Evolutionary conservation across 495 filamentous ascomycete species (phyloP), one percentile per base, ranked within the genome.

Genomic region (Thermochaetoides thermophila): DNA sequence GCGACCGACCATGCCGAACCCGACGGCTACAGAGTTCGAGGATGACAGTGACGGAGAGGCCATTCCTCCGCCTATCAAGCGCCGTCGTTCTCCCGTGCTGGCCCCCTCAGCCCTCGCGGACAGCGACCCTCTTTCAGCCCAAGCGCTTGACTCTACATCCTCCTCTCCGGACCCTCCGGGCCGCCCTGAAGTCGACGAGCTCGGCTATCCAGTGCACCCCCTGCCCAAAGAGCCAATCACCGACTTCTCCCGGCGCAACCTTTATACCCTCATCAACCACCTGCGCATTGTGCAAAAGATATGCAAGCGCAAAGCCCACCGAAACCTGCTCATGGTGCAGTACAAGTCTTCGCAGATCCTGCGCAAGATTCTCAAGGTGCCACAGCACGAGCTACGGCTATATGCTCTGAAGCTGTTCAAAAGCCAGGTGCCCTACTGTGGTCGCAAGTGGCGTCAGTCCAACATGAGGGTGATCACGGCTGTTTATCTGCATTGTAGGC

Each of bases 401-500:
- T 95, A 95, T 60, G 92, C 87, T 6, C 74, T 97, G 47, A 97
- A 97, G 50, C 71, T 97, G 0, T 94, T 95, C 74, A 97, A 97
- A 55, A 84, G 81, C 36, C 91, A 96, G 49, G 89, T 96, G 1
- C 89, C 89, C 10, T 97, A 91, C 60, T 96, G 89, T 54, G 87
- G 89, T 13, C 76, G 89, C 10, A 97, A 97, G 59, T 97, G 89
- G 89, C 75, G 89, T 12, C 89, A 97, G 62, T 74, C 75, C 34
- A 95, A 97, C 52, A 97, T 97, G 89, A 78, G 86, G 32, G 86
- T 96, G 43, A 97, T 97, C 51, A 97, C 89, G 0, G 86, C 84
- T 13, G 81, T 96, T 2, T 97, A 93, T 46, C 61, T 97, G 19
- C 82, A 93, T 57, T 92, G 85, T 51, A 68, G 81, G 2, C 87